Evolutionary conservation across 108 stramenopile genomes (phyloP), one percentile per base, ranked within the genome.

Genomic region (Mediolabrus comicus): DNA sequence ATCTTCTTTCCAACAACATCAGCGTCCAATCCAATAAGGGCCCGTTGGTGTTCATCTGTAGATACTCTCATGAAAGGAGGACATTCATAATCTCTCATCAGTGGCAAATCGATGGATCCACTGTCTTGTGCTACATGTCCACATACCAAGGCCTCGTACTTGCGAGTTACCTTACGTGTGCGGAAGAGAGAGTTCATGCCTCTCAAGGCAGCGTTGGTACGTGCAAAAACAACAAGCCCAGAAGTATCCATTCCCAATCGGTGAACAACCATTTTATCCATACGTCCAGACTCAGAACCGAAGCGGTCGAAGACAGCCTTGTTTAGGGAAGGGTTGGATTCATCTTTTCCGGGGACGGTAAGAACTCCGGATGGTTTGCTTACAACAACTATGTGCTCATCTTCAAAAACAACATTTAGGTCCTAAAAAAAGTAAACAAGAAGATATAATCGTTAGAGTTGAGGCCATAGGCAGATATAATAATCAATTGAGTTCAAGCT

Each of bases 211-310:
- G 90, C 77, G 69, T 86, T 90, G 59, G 90, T 94, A 61, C 87
- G 85, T 5, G 90, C 83, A 11, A 81, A 71, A 87, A 91, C 86
- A 34, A 94, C 79, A 53, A 94, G 78, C 2, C 92, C 92, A n/a
- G 86, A 87, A 29, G 87, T 90, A 59, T 94, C 90, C 87, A 94
- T 88, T 9, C 86, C 90, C 72, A 94, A 66, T 67, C 92, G 74
- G 71, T 94, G 92, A 9, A 90, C 87, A 17, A 94, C 88, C 92
- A 94, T 94, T 72, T 83, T 87, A 75, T 94, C 87, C 53, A 80
- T 84, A 30, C 78, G 72, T 19, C 82, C 83, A 12, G 86, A 70
- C 41, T 87, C 83, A 25, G 65, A 82, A 6, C 84, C 85, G 63
- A 53, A 79, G 32, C 73, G 67, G 7, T 90, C 92, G 74, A 77